phyloP scores from a whole-genome alignment of 1,139 yeast species.

The Pichia sp. region DNA sequence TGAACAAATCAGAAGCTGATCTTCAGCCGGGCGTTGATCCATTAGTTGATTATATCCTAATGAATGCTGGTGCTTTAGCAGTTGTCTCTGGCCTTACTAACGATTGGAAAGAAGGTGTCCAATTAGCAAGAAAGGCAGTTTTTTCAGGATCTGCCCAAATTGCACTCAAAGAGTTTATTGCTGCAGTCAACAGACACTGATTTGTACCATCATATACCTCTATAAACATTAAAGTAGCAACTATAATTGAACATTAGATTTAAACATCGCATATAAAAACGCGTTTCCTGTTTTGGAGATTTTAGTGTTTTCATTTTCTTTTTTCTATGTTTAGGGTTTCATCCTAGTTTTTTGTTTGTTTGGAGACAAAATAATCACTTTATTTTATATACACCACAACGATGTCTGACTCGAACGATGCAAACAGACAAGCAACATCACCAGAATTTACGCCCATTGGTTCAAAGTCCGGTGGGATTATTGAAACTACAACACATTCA shows the following conservation, averaged over 20 bases:
- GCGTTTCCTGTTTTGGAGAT: constrained; percentile 5
- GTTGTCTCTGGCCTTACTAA: constrained; percentile 64
- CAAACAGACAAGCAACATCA: neutral
- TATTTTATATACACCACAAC: neutral
- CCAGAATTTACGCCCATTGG: constrained; percentile 20
- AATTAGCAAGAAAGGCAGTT: constrained; percentile 64
- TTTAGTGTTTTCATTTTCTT: neutral
- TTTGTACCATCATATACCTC: neutral
- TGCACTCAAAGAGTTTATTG: constrained; percentile 54
- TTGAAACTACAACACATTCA: constrained; percentile 3
- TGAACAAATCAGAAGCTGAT: constrained; percentile 32
- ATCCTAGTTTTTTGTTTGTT: neutral
- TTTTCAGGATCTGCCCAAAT: constrained; percentile 56
- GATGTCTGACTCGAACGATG: neutral
- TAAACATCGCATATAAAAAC: constrained; percentile 3
- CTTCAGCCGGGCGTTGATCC: constrained; percentile 44
- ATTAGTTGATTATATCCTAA: constrained; percentile 74
- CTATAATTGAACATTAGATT: too few relatives aligned
- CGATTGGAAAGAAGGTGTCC: constrained; percentile 73
- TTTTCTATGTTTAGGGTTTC: neutral
- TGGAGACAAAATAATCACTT: neutral
- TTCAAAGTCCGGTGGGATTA: constrained; percentile 7
- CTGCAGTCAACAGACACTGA: constrained; percentile 32
- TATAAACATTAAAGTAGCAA: too few relatives aligned
- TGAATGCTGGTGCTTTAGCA: constrained; percentile 84